A percentile compares a stretch with the other conserved stretches of the same genome.
phyloP scores from a whole-genome alignment of 2,329 filamentous ascomycete species.

The Colletotrichum sp. region DNA sequence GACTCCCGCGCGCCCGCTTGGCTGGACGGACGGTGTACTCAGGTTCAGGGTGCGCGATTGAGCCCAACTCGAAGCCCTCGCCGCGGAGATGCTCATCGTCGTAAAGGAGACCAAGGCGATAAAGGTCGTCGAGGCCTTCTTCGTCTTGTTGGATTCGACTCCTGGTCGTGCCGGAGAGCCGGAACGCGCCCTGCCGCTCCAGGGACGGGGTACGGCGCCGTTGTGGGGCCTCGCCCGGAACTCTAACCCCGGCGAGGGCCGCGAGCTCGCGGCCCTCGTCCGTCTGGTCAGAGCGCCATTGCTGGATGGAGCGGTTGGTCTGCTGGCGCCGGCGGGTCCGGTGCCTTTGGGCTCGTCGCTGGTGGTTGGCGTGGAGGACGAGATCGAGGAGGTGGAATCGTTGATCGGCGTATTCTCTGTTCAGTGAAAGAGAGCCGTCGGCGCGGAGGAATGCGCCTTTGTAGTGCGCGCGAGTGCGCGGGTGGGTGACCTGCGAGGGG shows the following conservation, averaged over 20 bases:
- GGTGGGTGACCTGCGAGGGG: neutral
- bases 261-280: slow-evolving; percentile 37
- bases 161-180: slow-evolving; percentile 43
- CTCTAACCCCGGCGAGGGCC: slow-evolving; percentile 37
- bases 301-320: neutral
- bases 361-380: slow-evolving; percentile 3
- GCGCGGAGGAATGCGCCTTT: neutral
- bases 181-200: slow-evolving; percentile 53
- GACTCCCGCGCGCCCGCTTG: slow-evolving; percentile 34
- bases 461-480: neutral
- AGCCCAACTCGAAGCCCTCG: slow-evolving; percentile 42
- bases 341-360: neutral
- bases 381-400: slow-evolving; percentile 12
- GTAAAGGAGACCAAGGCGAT: slow-evolving; percentile 50
- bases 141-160: slow-evolving; percentile 32
- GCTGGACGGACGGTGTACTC: slow-evolving; percentile 42
- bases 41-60: slow-evolving; percentile 42
- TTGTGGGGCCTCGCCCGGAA: slow-evolving; percentile 41
- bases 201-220: slow-evolving; percentile 37
- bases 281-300: slow-evolving; percentile 3
- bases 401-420: neutral
- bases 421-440: neutral
- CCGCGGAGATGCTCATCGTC: slow-evolving; percentile 42
- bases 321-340: neutral
- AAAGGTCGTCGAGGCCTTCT: slow-evolving; percentile 44